These are phyloP conservation scores for Fusarium luffae DNA, from an alignment of 2,329 filamentous ascomycete species.

Conservation along the genomic window DNA sequence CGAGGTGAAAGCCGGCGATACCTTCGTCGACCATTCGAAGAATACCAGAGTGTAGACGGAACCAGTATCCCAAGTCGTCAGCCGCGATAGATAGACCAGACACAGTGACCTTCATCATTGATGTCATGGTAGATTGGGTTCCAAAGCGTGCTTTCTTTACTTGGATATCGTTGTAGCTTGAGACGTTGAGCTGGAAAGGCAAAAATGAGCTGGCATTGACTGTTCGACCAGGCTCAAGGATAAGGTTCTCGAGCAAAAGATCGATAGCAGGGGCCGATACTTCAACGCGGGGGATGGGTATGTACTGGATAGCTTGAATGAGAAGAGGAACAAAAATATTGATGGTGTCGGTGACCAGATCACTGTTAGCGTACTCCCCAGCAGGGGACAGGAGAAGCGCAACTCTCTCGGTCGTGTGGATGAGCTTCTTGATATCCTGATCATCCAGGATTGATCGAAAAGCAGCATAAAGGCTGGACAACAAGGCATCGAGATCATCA, in stretches of 20 bases:
- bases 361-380: constrained; percentile 72
- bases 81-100: constrained; percentile 86
- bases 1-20: constrained; percentile 85
- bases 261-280: constrained; percentile 85
- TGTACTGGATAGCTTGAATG: constrained; percentile 81
- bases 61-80: constrained; percentile 89
- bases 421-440: constrained; percentile 74
- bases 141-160: constrained; percentile 76
- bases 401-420: constrained; percentile 74
- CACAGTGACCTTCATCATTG: constrained; percentile 79
- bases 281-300: constrained; percentile 92
- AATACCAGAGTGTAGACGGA: constrained; percentile 80
- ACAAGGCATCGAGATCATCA: constrained; percentile 77
- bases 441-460: constrained; percentile 77
- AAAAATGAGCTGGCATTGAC: constrained; percentile 90
- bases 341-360: constrained; percentile 78
- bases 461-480: constrained; percentile 75
- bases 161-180: constrained; percentile 87
- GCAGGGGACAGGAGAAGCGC: constrained; percentile 75
- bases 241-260: constrained; percentile 87
- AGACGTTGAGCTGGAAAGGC: constrained; percentile 82
- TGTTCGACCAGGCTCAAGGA: constrained; percentile 87
- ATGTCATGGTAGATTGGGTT: constrained; percentile 74
- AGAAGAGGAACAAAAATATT: constrained; percentile 84
- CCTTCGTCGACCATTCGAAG: constrained; percentile 83